Conservation (phyloP, 805 yeast species). For the Lipomyces starkeyi region DNA sequence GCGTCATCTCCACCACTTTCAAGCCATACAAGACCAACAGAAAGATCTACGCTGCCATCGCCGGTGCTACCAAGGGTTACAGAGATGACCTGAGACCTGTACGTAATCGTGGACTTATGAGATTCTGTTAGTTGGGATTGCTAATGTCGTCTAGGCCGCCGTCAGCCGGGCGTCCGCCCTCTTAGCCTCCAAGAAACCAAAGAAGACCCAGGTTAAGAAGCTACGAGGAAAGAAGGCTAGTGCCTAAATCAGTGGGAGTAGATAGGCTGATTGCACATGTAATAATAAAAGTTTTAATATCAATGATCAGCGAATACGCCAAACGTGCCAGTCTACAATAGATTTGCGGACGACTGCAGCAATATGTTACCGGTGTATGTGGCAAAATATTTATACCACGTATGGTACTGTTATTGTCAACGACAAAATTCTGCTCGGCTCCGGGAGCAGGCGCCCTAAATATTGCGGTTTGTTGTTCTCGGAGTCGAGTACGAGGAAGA, state of each 20-base stretch:
- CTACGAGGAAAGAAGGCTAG: constrained; percentile 36
- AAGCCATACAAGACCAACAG: constrained; percentile 53
- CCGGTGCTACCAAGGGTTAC: constrained; percentile 55
- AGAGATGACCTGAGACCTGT: constrained; percentile 52
- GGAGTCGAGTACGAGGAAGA: no score
- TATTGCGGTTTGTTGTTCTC: no score
- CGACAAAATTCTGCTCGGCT: no score
- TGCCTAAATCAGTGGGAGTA: constrained; percentile 14
- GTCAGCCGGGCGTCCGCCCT: constrained; percentile 57
- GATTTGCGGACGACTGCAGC: no score
- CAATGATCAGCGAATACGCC: background rate
- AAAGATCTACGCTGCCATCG: constrained; percentile 53
- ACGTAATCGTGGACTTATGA: background rate
- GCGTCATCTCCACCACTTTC: constrained; percentile 49
- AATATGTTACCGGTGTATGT: no score
- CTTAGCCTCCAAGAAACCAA: constrained; percentile 49
- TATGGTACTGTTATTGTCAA: no score
- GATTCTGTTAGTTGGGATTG: background rate
- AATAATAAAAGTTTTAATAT: background rate
- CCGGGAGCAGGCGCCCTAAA: no score
- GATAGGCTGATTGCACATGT: background rate
- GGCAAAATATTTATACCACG: no score
- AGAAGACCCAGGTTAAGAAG: constrained; percentile 46
- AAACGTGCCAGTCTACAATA: no score
- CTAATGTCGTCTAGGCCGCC: constrained; percentile 50